phyloP scores from a whole-genome alignment of 371 early-diverging fungal genomes.

The Capillidium heterosporum region DNA sequence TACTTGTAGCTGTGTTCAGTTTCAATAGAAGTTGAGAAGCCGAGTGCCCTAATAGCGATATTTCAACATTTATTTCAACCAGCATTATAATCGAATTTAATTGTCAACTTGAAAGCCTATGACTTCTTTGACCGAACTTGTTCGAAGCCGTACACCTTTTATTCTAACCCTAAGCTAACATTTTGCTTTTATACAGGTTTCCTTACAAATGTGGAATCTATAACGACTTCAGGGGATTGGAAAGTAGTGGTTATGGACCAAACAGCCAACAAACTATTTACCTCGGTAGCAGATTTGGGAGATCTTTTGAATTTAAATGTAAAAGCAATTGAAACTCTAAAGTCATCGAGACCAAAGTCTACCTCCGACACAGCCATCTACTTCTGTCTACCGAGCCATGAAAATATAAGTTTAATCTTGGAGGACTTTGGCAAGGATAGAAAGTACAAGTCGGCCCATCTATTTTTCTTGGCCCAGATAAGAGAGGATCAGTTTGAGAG shows the following conservation, averaged over 20 bases:
- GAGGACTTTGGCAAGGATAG: constrained; percentile 29
- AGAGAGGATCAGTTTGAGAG: constrained; percentile 24
- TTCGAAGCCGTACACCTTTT: neutral
- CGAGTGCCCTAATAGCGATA: too few relatives aligned
- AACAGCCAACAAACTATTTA: constrained; percentile 64
- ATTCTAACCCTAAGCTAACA: neutral
- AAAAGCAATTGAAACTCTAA: constrained; percentile 27
- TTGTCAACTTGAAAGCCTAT: constrained; percentile 20
- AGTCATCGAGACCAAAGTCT: neutral
- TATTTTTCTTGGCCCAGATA: constrained; percentile 14
- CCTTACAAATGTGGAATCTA: constrained; percentile 7
- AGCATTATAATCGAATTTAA: too few relatives aligned
- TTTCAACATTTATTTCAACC: too few relatives aligned
- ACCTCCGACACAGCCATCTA: neutral
- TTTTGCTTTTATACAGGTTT: neutral
- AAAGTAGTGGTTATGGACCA: constrained; percentile 84
- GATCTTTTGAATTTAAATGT: constrained; percentile 89
- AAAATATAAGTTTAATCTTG: constrained; percentile 73
- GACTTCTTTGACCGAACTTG: neutral
- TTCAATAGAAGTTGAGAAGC: neutral
- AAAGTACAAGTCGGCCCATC: neutral
- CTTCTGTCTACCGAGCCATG: constrained; percentile 23
- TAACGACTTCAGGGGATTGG: constrained; percentile 20
- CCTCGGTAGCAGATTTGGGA: constrained; percentile 70
- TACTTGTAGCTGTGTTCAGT: constrained; percentile 32